These are phyloP conservation scores for Hirschfeldia incana DNA, from an alignment of 345 rosid species.

Conservation along the genomic window DNA sequence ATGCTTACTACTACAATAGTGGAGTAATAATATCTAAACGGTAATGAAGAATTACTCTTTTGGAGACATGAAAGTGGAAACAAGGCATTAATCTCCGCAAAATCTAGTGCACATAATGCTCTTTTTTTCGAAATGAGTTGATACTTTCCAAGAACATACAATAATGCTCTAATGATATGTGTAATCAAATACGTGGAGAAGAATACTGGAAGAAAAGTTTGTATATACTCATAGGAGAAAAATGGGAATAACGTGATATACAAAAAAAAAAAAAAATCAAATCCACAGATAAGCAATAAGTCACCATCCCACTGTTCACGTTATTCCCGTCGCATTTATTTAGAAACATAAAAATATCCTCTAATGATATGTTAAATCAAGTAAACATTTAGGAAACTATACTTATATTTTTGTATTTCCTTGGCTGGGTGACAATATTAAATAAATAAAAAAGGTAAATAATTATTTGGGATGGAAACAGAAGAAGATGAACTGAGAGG, in stretches of 20 bases:
- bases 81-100: slow-evolving; percentile 30
- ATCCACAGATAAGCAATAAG: slow-evolving; percentile 36
- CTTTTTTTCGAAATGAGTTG: slow-evolving; percentile 1
- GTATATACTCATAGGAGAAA: slow-evolving; percentile 9
- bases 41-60: neutral
- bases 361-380: slow-evolving; percentile 15
- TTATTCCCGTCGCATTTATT: slow-evolving; percentile 32
- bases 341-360: neutral
- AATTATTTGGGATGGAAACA: neutral
- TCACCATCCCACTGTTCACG: slow-evolving; percentile 44
- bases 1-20: neutral
- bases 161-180: neutral
- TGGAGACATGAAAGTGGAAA: neutral
- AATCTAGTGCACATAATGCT: slow-evolving; percentile 9
- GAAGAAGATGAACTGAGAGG: slow-evolving; percentile 19
- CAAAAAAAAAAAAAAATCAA: neutral
- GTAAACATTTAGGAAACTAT: neutral
- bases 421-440: slow-evolving; percentile 16
- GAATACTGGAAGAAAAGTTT: neutral
- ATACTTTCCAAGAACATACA: neutral
- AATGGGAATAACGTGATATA: slow-evolving; percentile 39
- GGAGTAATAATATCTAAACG: neutral
- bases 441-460: neutral
- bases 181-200: slow-evolving; percentile 6
- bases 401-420: neutral